Conservation (phyloP, 2,329 filamentous ascomycete species). For the Fusarium odoratissimum region DNA sequence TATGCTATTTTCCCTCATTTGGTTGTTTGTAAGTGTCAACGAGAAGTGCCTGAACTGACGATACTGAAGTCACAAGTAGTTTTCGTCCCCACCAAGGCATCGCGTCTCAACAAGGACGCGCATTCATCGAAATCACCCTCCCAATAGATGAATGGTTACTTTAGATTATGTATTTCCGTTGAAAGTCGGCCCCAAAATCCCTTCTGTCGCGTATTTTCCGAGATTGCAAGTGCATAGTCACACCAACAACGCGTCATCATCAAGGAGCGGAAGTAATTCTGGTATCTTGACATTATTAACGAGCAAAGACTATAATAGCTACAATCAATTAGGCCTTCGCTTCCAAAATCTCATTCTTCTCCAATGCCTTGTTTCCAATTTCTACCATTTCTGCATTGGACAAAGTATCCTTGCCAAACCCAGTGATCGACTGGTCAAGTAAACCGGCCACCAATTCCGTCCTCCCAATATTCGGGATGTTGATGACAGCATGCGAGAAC, state of each 20-base stretch:
- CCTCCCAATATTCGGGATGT: constrained; percentile 51
- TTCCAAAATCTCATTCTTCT: neutral
- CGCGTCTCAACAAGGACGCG: too few relatives aligned
- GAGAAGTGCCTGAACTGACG: neutral
- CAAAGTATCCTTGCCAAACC: constrained; percentile 60
- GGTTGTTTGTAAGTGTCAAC: fast-evolving
- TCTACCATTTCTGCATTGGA: constrained; percentile 56
- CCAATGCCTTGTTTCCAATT: constrained; percentile 44
- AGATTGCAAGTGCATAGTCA: neutral
- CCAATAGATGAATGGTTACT: fast-evolving
- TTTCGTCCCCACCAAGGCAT: fast-evolving
- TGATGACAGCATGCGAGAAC: constrained; percentile 25
- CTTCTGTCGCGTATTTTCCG: fast-evolving
- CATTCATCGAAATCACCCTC: fast-evolving
- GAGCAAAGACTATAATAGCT: neutral
- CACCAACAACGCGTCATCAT: neutral
- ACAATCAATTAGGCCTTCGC: neutral
- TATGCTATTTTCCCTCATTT: neutral
- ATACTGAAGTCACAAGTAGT: fast-evolving
- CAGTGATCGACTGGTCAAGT: constrained; percentile 57
- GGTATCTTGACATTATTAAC: neutral
- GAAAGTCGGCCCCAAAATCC: fast-evolving
- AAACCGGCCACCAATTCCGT: constrained; percentile 56
- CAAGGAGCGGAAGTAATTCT: neutral
- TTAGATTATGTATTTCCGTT: fast-evolving